phyloP scores from a whole-genome alignment of 2,329 filamentous ascomycete species.

The Hypoxylon sp. region DNA sequence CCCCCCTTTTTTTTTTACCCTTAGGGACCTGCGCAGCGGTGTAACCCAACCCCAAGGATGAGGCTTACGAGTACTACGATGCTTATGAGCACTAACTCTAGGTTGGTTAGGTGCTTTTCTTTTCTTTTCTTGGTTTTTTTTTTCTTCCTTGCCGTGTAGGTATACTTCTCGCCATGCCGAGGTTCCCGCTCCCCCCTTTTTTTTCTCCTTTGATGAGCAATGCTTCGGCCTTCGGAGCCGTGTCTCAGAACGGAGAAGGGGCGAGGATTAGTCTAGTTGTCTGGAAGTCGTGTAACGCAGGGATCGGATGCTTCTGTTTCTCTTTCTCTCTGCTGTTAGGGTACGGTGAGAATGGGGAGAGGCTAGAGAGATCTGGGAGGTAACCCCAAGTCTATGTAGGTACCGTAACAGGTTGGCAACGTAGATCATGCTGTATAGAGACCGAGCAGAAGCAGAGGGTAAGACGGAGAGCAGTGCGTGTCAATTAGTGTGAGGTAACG shows the following conservation, averaged over 20 bases:
- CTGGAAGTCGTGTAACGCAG: not conserved
- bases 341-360: too few relatives aligned
- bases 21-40: not conserved
- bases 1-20: conserved; percentile 1
- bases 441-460: not conserved
- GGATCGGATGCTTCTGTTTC: not conserved
- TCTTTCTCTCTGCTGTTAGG: not conserved
- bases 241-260: not conserved
- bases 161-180: not conserved
- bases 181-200: not conserved
- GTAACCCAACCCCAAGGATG: not conserved
- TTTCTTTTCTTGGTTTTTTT: not conserved
- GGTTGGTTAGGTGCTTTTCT: not conserved
- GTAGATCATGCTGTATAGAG: not conserved
- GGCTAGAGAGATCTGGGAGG: too few relatives aligned
- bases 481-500: conserved; percentile 21
- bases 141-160: not conserved
- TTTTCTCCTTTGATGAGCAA: not conserved
- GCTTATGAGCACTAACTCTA: too few relatives aligned
- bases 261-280: not conserved
- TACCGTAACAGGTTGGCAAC: not conserved
- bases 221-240: not conserved
- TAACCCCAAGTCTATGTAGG: too few relatives aligned
- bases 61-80: not conserved
- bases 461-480: conserved; percentile 9